phyloP scores from a whole-genome alignment of 768 basidiomycete species.

The Mycena belliarum region DNA sequence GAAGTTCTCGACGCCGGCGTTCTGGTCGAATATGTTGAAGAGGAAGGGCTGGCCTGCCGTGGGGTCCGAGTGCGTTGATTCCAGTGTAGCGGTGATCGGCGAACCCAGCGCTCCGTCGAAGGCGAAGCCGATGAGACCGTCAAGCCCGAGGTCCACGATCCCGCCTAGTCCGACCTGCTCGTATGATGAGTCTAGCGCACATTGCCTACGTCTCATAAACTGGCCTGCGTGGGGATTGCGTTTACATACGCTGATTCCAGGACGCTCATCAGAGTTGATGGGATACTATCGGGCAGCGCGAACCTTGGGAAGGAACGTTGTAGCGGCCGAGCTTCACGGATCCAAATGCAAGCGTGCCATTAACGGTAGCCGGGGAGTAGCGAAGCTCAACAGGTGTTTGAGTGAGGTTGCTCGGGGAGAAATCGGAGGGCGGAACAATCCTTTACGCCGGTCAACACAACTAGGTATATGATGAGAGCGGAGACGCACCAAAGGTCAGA shows the following conservation, averaged over 20 bases:
- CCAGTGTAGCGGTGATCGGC: neutral
- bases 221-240: no score
- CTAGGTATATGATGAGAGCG: neutral
- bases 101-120: neutral
- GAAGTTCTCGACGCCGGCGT: neutral
- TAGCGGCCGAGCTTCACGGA: neutral
- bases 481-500: neutral
- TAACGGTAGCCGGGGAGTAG: neutral
- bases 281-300: neutral
- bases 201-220: no score
- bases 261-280: no score
- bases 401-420: neutral
- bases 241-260: neutral
- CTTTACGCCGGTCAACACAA: neutral
- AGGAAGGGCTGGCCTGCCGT: neutral
- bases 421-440: no score
- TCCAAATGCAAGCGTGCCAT: neutral
- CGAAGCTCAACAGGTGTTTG: neutral
- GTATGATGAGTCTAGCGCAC: neutral
- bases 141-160: neutral
- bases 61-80: neutral
- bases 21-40: constrained; percentile 4
- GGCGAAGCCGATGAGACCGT: constrained; percentile 2
- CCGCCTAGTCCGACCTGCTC: neutral
- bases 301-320: neutral